A percentile compares a stretch with the other conserved stretches of the same genome.
Evolutionary conservation across 2,329 filamentous ascomycete species (phyloP).

Genomic region (Claviceps pazoutovae): DNA sequence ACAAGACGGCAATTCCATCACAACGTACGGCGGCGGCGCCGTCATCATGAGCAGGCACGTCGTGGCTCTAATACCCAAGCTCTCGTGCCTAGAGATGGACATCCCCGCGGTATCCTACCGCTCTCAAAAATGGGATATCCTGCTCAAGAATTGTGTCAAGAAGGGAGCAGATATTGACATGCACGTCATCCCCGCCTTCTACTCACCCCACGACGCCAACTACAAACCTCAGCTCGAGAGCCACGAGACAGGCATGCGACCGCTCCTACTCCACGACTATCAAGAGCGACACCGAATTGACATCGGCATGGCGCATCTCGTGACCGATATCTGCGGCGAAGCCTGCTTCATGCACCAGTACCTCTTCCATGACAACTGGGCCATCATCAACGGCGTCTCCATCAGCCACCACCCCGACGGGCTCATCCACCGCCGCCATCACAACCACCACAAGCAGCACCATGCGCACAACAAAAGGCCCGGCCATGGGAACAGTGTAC

Average conservation of each 20-base stretch:
- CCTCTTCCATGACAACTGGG: constrained; percentile 30
- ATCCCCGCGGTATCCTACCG: constrained; percentile 6
- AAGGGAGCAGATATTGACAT: constrained; percentile 21
- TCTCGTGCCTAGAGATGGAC: constrained; percentile 23
- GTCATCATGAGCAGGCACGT: constrained; percentile 26
- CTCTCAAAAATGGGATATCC: constrained; percentile 25
- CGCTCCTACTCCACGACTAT: constrained; percentile 27
- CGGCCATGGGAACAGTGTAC: too few relatives aligned
- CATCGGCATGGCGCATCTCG: constrained; percentile 26
- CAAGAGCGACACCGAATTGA: constrained; percentile 24
- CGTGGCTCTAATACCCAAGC: constrained; percentile 18
- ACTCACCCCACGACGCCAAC: constrained; percentile 21
- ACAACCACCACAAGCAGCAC: neutral
- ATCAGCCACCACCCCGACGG: constrained; percentile 29
- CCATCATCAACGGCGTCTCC: constrained; percentile 32
- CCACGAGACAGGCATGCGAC: constrained; percentile 26
- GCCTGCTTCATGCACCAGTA: constrained; percentile 34
- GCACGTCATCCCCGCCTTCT: constrained; percentile 29
- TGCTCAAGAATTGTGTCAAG: constrained; percentile 27
- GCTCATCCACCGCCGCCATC: constrained; percentile 10
- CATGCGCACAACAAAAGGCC: too few relatives aligned
- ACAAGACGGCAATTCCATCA: constrained; percentile 19
- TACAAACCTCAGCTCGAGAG: constrained; percentile 16
- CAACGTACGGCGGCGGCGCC: constrained; percentile 31
- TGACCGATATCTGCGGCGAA: constrained; percentile 29